Base-by-base conservation (phyloP, 1,139 yeast genomes). In the Saccharomycopsis hybrid region DNA sequence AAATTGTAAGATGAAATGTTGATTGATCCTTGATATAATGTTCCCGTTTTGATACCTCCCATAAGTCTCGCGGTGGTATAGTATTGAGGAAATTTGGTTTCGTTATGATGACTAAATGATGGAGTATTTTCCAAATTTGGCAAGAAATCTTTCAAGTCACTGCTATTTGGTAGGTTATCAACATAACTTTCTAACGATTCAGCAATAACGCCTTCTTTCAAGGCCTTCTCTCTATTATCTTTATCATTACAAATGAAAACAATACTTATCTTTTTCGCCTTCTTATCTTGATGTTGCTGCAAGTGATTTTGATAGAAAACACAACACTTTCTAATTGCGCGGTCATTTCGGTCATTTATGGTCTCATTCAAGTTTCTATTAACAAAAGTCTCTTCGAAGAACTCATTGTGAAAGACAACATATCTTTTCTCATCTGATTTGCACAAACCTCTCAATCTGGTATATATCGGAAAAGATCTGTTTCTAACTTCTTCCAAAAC, bases 401-500 rank as follows among this genome's bases (percentile, higher is more conserved):
- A 94, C 64, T 92, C 98, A 65, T 94, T 94, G 66, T 94, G 97
- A 66, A 86, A 92, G 2, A 92, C 95, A 43, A 86, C 78, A 62
- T 90, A 88, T 55, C 97, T 72, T 65, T 92, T 94, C 44, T 80
- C 87, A 52, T 85, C 90, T 47, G 82, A 81, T 59, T 80, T 82
- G 18, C 88, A 82, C 43, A 94, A 70, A 3, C 85, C 78, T 60
- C 97, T 76, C 48, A 92, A 68, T 61, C 98, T 75, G 59, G 85
- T 83, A 63, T 90, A 94, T 31, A 90, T 82, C 2, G 98, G 97
- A 60, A 82, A 78, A 43, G 96, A 86, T 61, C 85, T 74, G 63
- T 88, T 89, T 56, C 89, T 78, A 24, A 90, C 96, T 65, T 94
- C 97, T 60, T 94, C 97, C 43, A 94, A 72, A 1, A 88, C 97